Base-by-base conservation (phyloP, 495 filamentous ascomycete genomes). In the Xylaria grammica region DNA sequence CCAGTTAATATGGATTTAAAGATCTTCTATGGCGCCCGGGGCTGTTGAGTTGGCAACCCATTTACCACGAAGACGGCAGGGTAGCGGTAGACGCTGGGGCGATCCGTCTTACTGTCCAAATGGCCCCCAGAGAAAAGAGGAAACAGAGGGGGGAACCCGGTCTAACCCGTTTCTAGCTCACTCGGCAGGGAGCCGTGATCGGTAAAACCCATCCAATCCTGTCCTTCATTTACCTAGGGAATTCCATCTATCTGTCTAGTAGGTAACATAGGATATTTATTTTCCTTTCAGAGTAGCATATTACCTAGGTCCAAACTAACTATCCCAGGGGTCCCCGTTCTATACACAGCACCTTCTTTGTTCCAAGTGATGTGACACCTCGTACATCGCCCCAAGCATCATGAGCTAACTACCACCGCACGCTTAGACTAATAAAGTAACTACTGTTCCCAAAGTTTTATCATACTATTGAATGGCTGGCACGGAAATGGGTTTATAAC, bases 161-260 rank as follows among this genome's bases (percentile, higher is more conserved):
- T 55, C 52, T 38, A 55, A 55, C n/a, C 52, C 32, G 32, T 9
- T 42, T 42, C 19, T 26, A 27, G 19, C 52, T n/a, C n/a, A n/a
- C n/a, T n/a, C n/a, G 10, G 52, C 38, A 24, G 24, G 34, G 40
- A 32, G 19, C 34, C 22, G n/a, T 27, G 52, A 38, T 55, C 22
- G 22, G 52, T 19, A 55, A 38, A 17, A 32, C n/a, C n/a, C n/a
- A 32, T 24, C 34, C 10, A 26, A 42, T 42, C 40, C 17, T 42
- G 17, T 3, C 15, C 13, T 42, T 7, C 3, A 11, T 42, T 42
- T 42, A 3, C 17, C 6, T 17, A 42, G 40, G n/a, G n/a, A n/a
- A n/a, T n/a, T n/a, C n/a, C n/a, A n/a, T n/a, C n/a, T n/a, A n/a
- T n/a, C n/a, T n/a, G n/a, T n/a, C n/a, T n/a, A n/a, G n/a, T n/a